phyloP scores from a whole-genome alignment of 768 basidiomycete genomes.

The Boletus sp. region DNA sequence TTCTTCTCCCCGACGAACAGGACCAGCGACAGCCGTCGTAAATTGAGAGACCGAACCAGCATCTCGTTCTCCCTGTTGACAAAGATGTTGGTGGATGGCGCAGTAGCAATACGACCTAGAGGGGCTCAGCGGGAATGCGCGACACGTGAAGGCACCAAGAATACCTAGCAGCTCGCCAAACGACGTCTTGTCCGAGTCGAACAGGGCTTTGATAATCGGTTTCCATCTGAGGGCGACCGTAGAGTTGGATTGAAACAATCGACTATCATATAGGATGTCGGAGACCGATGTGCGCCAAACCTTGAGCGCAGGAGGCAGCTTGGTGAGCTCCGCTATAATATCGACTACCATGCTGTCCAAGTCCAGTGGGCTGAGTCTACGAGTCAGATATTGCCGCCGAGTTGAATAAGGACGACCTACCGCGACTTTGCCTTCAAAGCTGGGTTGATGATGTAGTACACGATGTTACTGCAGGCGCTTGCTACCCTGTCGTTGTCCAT shows the following conservation, averaged over 20 bases:
- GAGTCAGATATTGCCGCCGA: slow-evolving; percentile 4
- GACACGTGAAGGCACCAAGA: slow-evolving; percentile 32
- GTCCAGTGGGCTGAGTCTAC: slow-evolving; percentile 66
- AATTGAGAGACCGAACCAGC: slow-evolving; percentile 77
- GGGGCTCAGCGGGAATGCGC: slow-evolving; percentile 22
- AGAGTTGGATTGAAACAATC: slow-evolving; percentile 78
- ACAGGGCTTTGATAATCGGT: slow-evolving; percentile 72
- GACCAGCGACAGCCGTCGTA: slow-evolving; percentile 84
- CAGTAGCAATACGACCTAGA: slow-evolving; percentile 72
- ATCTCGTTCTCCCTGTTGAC: slow-evolving; percentile 94
- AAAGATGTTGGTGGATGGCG: slow-evolving; percentile 94
- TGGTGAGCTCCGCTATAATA: slow-evolving; percentile 77
- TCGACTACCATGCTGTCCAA: slow-evolving; percentile 64
- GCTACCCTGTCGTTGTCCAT: slow-evolving; percentile 82
- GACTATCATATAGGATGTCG: slow-evolving; percentile 82
- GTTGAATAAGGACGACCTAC: slow-evolving; percentile 38
- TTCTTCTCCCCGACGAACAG: slow-evolving; percentile 90
- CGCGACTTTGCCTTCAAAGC: slow-evolving; percentile 74
- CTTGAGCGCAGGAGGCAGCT: slow-evolving; percentile 72
- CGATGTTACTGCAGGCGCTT: slow-evolving; percentile 76
- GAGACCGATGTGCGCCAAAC: slow-evolving; percentile 79
- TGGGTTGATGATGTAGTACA: slow-evolving; percentile 81
- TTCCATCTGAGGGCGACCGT: slow-evolving; percentile 65
- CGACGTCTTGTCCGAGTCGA: slow-evolving; percentile 84
- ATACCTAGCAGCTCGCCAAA: slow-evolving; percentile 81